Base-by-base conservation (phyloP, 805 yeast species). In the Zygosaccharomyces kombuchaensis region DNA sequence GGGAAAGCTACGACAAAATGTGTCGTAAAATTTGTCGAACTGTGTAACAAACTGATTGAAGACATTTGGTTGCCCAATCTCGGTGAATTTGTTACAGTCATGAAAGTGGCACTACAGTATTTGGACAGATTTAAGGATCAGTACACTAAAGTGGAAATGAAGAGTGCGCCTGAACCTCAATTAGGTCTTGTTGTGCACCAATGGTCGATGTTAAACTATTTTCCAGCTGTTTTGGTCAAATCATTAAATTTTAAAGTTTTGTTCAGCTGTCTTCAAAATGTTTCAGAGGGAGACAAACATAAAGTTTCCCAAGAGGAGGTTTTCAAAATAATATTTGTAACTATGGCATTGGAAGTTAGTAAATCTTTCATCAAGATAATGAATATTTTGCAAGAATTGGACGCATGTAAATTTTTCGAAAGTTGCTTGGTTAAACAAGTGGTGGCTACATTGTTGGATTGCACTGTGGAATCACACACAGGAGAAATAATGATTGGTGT, bases 401-500 rank as follows among this genome's bases (percentile, higher is more conserved):
- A 41, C 2, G 40, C 39, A n/a, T 37, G 16, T 29, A 34, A 44
- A 6, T 17, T 16, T 1, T 30, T 50, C 8, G 39, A 47, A 7
- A 42, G 44, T 32, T 14, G 25, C 30, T 19, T 19, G 4, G 17
- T 53, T 6, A 42, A 34, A 14, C 25, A 37, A 4, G 27, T 35
- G 16, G 21, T 53, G 21, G 48, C 47, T 12, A 14, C 36, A n/a
- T 43, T 53, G 9, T 43, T 53, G 10, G 46, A 47, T 4, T 43
- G 47, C 31, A 46, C 55, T 1, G 40, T 51, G 10, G 55, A 53
- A 36, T 44, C 50, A n/a, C 34, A 44, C 14, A 44, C 50, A 9
- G 50, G 52, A 9, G 57, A 53, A 30, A 53, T 53, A 31, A 41
- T 53, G 49, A 51, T 53, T 10, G 55, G 55, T 3, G 30, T 51